Percentiles rank a stretch among this genome's conserved stretches.
Evolutionary conservation across 192 early-diverging fungal genomes (phyloP).

Genomic region (Backusella macrospora): DNA sequence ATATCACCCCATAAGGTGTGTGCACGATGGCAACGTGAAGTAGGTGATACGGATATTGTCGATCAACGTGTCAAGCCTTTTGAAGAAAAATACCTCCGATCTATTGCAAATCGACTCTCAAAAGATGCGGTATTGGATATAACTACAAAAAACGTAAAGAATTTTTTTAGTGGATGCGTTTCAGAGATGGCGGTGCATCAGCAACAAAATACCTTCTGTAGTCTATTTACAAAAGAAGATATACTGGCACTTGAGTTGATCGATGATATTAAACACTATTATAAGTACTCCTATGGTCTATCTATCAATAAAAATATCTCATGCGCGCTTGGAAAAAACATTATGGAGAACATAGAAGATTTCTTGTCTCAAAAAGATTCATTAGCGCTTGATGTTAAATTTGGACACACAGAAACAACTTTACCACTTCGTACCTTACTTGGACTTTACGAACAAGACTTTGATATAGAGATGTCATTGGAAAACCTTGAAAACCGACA

Average conservation of each 20-base stretch:
- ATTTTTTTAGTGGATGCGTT: not conserved
- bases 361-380: not conserved
- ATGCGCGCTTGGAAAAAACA: not conserved
- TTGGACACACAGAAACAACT: not conserved
- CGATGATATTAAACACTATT: not conserved
- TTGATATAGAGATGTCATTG: conserved; percentile 3
- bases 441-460: not conserved
- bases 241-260: conserved; percentile 1
- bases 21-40: not conserved
- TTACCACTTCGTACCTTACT: not conserved
- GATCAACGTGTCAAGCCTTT: not conserved
- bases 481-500: not conserved
- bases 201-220: not conserved
- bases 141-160: not conserved
- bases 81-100: not conserved
- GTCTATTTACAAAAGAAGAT: not conserved
- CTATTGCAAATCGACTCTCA: not conserved
- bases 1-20: not conserved
- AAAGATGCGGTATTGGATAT: not conserved
- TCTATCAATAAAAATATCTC: not conserved
- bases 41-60: not conserved
- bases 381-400: not conserved
- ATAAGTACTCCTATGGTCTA: not conserved
- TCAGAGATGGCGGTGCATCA: conserved; percentile 5
- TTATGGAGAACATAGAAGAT: not conserved